These are phyloP conservation scores for Hypoxylon sp. DNA, from an alignment of 2,329 filamentous ascomycete species.

Conservation along the genomic window DNA sequence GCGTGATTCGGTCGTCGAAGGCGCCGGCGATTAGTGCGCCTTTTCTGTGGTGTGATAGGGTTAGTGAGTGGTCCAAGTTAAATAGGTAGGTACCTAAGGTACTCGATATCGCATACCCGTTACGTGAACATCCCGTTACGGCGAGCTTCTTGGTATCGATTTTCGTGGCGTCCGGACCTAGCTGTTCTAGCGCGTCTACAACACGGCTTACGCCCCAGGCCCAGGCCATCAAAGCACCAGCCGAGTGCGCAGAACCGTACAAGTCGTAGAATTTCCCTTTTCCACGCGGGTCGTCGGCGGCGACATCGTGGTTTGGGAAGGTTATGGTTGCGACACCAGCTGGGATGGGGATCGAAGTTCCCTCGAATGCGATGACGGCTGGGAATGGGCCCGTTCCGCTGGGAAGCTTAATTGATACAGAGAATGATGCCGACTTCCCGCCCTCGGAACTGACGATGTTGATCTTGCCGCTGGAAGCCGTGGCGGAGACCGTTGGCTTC, in stretches of 20 bases:
- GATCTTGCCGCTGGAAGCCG: conserved; percentile 55
- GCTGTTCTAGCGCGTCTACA: conserved; percentile 63
- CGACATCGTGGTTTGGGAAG: conserved; percentile 66
- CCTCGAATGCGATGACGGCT: conserved; percentile 65
- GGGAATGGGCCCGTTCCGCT: conserved; percentile 60
- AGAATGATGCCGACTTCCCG: conserved; percentile 55
- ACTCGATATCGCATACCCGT: conserved; percentile 52
- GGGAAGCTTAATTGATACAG: conserved; percentile 51
- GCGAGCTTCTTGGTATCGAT: conserved; percentile 59
- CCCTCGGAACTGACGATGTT: conserved; percentile 56
- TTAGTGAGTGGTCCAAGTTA: too few species aligned
- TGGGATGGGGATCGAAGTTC: conserved; percentile 62
- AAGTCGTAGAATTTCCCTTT: conserved; percentile 66
- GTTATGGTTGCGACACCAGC: conserved; percentile 63
- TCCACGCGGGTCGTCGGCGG: conserved; percentile 61
- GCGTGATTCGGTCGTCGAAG: conserved; percentile 64
- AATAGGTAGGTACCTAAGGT: too few species aligned
- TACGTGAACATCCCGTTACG: conserved; percentile 67
- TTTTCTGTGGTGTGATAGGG: conserved; percentile 51
- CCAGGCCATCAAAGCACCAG: conserved; percentile 65
- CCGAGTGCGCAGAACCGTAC: conserved; percentile 62
- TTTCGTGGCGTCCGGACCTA: conserved; percentile 52
- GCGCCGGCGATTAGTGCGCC: conserved; percentile 66
- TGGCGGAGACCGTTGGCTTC: conserved; percentile 56
- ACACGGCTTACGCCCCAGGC: conserved; percentile 66